phyloP scores from a whole-genome alignment of 345 rosid species.

The Nephelium lappaceum region DNA sequence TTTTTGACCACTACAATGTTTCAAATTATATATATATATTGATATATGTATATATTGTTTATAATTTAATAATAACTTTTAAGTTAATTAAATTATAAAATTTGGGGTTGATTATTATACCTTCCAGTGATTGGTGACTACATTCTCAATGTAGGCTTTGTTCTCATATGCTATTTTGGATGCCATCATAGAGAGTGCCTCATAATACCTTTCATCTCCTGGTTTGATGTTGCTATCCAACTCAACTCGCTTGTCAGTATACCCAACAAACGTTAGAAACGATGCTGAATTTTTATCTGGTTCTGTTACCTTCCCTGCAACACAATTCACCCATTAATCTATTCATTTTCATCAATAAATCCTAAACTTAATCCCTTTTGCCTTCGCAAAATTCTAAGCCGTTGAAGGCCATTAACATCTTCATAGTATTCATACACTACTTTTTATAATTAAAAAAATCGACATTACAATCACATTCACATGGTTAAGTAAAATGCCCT shows the following conservation, averaged over 20 bases:
- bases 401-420: no score
- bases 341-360: background rate
- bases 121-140: conserved; percentile 58
- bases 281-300: conserved; percentile 47
- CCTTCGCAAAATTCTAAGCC: no score
- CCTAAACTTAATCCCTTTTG: background rate
- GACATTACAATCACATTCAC: no score
- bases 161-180: conserved; percentile 72
- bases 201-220: conserved; percentile 45
- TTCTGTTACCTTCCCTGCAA: conserved; percentile 45
- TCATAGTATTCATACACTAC: background rate
- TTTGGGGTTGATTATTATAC: conserved; percentile 20
- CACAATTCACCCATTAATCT: conserved; percentile 1
- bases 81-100: background rate
- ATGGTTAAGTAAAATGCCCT: no score
- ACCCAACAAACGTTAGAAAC: conserved; percentile 48
- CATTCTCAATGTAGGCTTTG: conserved; percentile 41
- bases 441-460: no score
- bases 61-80: no score
- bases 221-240: conserved; percentile 45
- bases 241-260: conserved; percentile 47
- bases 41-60: no score
- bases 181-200: conserved; percentile 67
- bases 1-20: no score
- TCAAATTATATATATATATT: no score